phyloP scores from a whole-genome alignment of 768 basidiomycete genomes.

The Trametes cingulata region DNA sequence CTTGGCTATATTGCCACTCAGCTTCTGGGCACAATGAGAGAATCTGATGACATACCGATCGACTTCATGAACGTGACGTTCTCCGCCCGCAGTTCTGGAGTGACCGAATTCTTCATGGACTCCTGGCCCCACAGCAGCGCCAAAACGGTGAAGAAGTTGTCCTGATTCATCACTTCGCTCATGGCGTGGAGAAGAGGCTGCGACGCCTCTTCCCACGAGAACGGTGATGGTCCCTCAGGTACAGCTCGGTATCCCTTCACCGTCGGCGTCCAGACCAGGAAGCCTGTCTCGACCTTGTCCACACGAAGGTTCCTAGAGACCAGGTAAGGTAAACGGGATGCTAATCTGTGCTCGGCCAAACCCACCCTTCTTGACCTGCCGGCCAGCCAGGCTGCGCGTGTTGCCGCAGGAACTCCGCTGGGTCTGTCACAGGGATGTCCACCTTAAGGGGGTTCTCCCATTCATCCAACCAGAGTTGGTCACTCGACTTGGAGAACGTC shows the following conservation, averaged over 20 bases:
- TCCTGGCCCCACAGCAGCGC: slow-evolving; percentile 79
- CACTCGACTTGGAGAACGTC: slow-evolving; percentile 60
- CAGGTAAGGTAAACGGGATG: background rate
- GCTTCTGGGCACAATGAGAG: slow-evolving; percentile 3
- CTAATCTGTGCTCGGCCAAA: background rate
- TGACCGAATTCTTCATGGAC: slow-evolving; percentile 54
- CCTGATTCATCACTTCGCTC: slow-evolving; percentile 42
- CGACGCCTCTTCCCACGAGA: slow-evolving; percentile 59
- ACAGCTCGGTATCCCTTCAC: slow-evolving; percentile 60
- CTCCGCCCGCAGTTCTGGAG: slow-evolving; percentile 58
- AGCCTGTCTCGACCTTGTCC: slow-evolving; percentile 78
- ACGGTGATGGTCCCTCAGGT: slow-evolving; percentile 36
- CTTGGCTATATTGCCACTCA: slow-evolving; percentile 51
- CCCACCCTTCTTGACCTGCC: slow-evolving; percentile 20
- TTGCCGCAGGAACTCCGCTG: slow-evolving; percentile 48
- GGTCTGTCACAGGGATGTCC: slow-evolving; percentile 48
- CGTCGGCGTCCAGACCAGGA: slow-evolving; percentile 68
- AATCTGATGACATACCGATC: slow-evolving; percentile 37
- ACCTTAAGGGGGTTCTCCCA: slow-evolving; percentile 65
- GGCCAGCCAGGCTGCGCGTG: slow-evolving; percentile 34
- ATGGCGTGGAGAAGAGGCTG: slow-evolving; percentile 54
- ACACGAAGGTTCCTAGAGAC: slow-evolving; percentile 49
- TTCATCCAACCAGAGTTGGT: slow-evolving; percentile 73
- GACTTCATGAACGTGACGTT: slow-evolving; percentile 51
- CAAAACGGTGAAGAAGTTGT: slow-evolving; percentile 62